Conservation (phyloP, 345 rosid species). For the Eucalyptus tenuipes region DNA sequence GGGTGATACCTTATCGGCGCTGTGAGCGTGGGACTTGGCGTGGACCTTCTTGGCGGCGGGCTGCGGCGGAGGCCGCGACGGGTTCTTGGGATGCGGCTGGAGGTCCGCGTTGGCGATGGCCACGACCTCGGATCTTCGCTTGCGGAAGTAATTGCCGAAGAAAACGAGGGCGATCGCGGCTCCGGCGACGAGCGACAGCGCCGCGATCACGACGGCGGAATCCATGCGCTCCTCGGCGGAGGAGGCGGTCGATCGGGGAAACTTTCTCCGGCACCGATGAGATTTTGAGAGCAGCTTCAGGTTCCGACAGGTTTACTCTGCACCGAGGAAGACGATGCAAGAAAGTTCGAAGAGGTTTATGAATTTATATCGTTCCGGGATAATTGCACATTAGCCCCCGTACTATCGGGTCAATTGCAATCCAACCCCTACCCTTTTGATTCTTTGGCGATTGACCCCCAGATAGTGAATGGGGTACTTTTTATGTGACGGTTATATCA, state of each 20-base stretch:
- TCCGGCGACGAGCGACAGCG: slow-evolving; percentile 48
- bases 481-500: neutral
- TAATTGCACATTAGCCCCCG: neutral
- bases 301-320: neutral
- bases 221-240: slow-evolving; percentile 31
- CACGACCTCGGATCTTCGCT: slow-evolving; percentile 72
- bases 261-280: neutral
- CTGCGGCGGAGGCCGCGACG: slow-evolving; percentile 30
- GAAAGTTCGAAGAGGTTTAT: neutral
- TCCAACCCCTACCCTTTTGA: neutral
- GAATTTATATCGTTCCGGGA: neutral
- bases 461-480: too few species aligned
- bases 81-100: slow-evolving; percentile 33
- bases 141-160: slow-evolving; percentile 64
- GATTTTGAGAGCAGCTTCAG: neutral
- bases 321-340: neutral
- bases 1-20: slow-evolving; percentile 41
- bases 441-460: neutral
- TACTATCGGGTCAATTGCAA: neutral
- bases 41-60: slow-evolving; percentile 38
- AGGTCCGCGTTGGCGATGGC: slow-evolving; percentile 55
- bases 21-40: slow-evolving; percentile 51
- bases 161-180: slow-evolving; percentile 55
- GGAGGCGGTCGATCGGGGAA: neutral
- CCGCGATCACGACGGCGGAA: slow-evolving; percentile 27